These are phyloP conservation scores for Oenanthe javanica DNA, from an alignment of 140 eudicot genomes.

Conservation along the genomic window DNA sequence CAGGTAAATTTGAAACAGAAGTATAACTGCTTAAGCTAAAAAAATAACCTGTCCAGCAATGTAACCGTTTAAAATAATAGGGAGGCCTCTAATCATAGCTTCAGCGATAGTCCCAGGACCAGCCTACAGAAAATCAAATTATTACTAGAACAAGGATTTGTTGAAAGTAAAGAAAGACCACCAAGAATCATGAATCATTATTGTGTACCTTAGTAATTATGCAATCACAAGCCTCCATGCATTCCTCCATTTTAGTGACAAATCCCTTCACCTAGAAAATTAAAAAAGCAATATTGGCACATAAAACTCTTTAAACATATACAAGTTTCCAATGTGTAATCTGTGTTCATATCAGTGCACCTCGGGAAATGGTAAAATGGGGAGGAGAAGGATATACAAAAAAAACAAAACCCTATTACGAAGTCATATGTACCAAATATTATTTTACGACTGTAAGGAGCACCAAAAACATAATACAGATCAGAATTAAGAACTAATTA, in stretches of 20 bases:
- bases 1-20: neutral
- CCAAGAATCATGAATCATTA: neutral
- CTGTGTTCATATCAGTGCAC: neutral
- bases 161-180: neutral
- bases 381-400: neutral
- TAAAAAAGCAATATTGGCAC: too few relatives aligned
- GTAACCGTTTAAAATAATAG: constrained; percentile 76
- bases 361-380: neutral
- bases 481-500: neutral
- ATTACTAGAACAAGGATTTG: constrained; percentile 5
- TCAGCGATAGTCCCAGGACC: constrained; percentile 99
- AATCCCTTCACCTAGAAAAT: constrained; percentile 83
- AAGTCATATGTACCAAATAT: neutral
- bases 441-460: neutral
- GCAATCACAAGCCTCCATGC: constrained; percentile 99
- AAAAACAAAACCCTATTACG: neutral
- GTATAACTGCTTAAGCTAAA: neutral
- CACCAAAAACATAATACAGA: neutral
- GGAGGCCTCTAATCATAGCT: constrained; percentile 97
- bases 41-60: constrained; percentile 92
- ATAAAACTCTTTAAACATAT: neutral
- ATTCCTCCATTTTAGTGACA: constrained; percentile 89
- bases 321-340: neutral
- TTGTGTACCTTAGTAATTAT: constrained; percentile 83
- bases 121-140: constrained; percentile 44